phyloP scores from a whole-genome alignment of 176 grass and related monocot species.

The Phragmites australis region DNA sequence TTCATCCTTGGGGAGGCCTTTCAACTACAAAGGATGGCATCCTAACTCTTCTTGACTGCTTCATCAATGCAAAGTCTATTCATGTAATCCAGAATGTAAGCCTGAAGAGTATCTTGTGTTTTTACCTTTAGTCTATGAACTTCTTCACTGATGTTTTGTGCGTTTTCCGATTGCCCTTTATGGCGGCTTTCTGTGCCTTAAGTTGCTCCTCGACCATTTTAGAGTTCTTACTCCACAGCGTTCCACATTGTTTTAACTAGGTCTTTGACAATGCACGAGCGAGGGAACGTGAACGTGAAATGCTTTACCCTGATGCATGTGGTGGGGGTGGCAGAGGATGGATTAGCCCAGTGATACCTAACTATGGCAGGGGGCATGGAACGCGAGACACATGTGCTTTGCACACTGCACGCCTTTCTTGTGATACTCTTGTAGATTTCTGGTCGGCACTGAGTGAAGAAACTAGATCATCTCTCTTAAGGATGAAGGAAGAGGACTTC shows the following conservation, averaged over 20 bases:
- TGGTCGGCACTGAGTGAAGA: constrained; percentile 77
- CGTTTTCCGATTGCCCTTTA: not conserved
- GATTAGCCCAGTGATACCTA: constrained; percentile 75
- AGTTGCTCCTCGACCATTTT: not conserved
- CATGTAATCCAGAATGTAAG: constrained; percentile 77
- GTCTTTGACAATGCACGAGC: constrained; percentile 88
- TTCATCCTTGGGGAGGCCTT: constrained; percentile 87
- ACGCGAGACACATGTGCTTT: constrained; percentile 82
- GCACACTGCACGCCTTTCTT: constrained; percentile 81
- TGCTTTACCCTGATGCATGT: constrained; percentile 92
- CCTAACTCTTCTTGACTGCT: constrained; percentile 71
- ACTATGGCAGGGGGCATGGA: constrained; percentile 75
- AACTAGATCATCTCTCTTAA: constrained; percentile 68
- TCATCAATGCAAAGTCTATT: constrained; percentile 69
- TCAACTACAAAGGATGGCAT: constrained; percentile 71
- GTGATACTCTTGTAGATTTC: constrained; percentile 80
- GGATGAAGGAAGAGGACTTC: constrained; percentile 93
- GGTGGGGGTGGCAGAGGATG: constrained; percentile 81
- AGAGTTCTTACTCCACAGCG: constrained; percentile 17
- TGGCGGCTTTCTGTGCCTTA: constrained; percentile 11
- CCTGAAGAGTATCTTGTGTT: not conserved
- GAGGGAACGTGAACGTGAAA: constrained; percentile 77
- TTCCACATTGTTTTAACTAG: constrained; percentile 38
- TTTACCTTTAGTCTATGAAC: not conserved
- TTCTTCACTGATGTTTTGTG: not conserved